Evolutionary conservation across 108 stramenopile species (phyloP).

Genomic region (Epipyxis sp.): DNA sequence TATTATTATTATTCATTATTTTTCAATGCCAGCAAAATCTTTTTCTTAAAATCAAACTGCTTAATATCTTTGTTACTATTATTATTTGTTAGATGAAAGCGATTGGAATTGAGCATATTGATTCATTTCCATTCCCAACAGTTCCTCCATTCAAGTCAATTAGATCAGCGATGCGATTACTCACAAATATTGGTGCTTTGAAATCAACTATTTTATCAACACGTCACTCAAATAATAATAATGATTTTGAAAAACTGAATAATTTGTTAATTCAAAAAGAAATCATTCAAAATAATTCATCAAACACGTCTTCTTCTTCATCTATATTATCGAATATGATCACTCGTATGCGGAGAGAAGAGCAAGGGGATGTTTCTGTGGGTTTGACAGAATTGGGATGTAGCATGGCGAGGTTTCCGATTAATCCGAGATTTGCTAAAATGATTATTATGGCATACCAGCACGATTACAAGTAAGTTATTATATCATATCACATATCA

Average conservation of each 20-base stretch:
- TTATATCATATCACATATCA: no score
- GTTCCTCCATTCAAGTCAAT: neutral
- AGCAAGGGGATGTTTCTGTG: neutral
- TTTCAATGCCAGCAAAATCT: no score
- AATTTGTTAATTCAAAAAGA: neutral
- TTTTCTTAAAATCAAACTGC: no score
- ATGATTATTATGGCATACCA: constrained; percentile 16
- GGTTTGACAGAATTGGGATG: neutral
- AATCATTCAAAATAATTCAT: neutral
- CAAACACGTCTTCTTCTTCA: neutral
- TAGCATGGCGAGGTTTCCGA: neutral
- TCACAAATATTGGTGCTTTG: constrained; percentile 20
- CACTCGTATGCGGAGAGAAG: neutral
- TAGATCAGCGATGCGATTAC: neutral
- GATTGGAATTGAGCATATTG: neutral
- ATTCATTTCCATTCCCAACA: constrained; percentile 20
- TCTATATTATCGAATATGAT: no score
- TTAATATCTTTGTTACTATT: no score
- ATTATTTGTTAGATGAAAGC: constrained; percentile 19
- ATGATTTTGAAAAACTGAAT: neutral
- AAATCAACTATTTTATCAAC: neutral
- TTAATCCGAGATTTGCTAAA: neutral
- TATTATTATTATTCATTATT: no score
- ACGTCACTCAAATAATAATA: neutral
- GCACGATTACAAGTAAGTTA: no score